A percentile compares a stretch with the other conserved stretches of the same genome.
Evolutionary conservation across 2,329 filamentous ascomycete genomes (phyloP).

Genomic region (Trichoderma harzianum): DNA sequence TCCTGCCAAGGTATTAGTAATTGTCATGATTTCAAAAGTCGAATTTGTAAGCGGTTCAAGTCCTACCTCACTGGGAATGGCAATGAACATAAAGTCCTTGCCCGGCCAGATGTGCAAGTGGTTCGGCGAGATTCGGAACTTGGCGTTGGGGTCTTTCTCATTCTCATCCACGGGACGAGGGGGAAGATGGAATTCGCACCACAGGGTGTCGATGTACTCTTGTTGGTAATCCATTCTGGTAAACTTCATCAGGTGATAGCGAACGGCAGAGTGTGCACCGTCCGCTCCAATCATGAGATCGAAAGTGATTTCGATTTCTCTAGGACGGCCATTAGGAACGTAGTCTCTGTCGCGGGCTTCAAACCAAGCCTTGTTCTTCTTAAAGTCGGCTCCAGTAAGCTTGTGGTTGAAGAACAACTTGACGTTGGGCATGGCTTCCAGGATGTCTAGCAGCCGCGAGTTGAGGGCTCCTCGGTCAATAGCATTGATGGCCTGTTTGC

Average conservation of each 20-base stretch:
- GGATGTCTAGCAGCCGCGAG: slow-evolving; percentile 74
- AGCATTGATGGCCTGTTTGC: slow-evolving; percentile 69
- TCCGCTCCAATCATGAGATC: slow-evolving; percentile 94
- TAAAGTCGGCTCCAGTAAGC: slow-evolving; percentile 84
- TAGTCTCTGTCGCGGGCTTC: slow-evolving; percentile 51
- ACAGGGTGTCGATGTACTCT: slow-evolving; percentile 92
- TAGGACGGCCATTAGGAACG: slow-evolving; percentile 42
- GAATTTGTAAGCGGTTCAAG: slow-evolving; percentile 20
- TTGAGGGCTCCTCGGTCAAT: slow-evolving; percentile 84
- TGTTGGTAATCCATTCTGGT: slow-evolving; percentile 87
- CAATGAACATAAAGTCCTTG: slow-evolving; percentile 96
- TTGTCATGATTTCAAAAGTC: neutral
- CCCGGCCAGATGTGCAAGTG: slow-evolving; percentile 98
- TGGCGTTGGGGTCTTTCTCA: slow-evolving; percentile 34
- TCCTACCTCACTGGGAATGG: slow-evolving; percentile 69
- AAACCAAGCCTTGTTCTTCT: slow-evolving; percentile 78
- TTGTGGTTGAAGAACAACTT: slow-evolving; percentile 92
- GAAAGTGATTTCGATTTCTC: slow-evolving; percentile 79
- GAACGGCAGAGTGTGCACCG: slow-evolving; percentile 85
- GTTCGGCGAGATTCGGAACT: slow-evolving; percentile 81
- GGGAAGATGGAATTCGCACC: slow-evolving; percentile 90
- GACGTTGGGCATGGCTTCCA: slow-evolving; percentile 84
- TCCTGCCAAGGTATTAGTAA: slow-evolving; percentile 48
- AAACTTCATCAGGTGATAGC: slow-evolving; percentile 96
- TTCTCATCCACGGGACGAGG: slow-evolving; percentile 38